A percentile compares a stretch with the other conserved stretches of the same genome.
Conservation (phyloP, 2,329 filamentous ascomycete species). For the Fusarium goolgardi region DNA sequence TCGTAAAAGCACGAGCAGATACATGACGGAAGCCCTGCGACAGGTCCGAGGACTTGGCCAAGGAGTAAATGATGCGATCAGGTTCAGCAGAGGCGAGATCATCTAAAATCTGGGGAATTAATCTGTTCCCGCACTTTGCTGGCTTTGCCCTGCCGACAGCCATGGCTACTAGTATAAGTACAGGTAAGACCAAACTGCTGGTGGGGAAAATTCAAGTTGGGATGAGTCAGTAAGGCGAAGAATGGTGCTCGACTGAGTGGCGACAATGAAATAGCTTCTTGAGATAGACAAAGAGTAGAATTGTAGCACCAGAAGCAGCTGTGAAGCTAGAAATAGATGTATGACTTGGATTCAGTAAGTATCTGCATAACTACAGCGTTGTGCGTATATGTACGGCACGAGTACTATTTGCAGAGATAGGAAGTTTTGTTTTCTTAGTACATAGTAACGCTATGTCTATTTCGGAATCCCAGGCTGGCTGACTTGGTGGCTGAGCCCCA, state of each 20-base stretch:
- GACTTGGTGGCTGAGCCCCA: background rate
- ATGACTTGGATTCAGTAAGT: background rate
- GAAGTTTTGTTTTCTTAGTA: background rate
- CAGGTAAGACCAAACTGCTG: background rate
- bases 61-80: constrained; percentile 43
- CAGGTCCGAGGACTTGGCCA: constrained; percentile 29
- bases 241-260: background rate
- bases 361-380: background rate
- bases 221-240: background rate
- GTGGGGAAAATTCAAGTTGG: too few species aligned
- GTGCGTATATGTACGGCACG: background rate
- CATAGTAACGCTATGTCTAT: background rate
- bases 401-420: background rate
- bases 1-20: constrained; percentile 42
- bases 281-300: background rate
- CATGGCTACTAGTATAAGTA: background rate
- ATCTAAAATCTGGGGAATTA: background rate
- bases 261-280: background rate
- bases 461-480: background rate
- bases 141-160: background rate
- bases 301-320: background rate
- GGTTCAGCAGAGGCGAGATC: constrained; percentile 19
- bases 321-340: background rate
- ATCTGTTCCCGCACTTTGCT: background rate
- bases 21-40: constrained; percentile 39